Base-by-base conservation (phyloP, 108 stramenopile species). In the Cyclostephanos invisitatus region DNA sequence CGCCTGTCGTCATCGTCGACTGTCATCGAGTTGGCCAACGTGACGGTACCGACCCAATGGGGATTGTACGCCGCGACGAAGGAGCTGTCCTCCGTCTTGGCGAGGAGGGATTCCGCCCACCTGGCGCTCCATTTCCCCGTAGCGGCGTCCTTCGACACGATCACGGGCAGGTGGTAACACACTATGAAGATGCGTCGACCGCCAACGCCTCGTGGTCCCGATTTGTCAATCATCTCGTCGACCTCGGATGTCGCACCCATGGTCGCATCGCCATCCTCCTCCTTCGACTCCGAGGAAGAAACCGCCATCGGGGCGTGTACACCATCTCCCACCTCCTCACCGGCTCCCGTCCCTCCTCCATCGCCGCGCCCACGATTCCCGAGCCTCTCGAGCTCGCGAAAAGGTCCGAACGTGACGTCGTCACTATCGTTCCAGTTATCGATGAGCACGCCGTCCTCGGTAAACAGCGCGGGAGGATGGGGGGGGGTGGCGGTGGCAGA, bases 161-260 rank as follows among this genome's bases (percentile, higher is more conserved):
- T 67, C 27, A 91, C 76, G 40, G 90, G 90, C 49, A 91, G 75
- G 64, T 91, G 90, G 64, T 84, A 91, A 68, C 90, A 91, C 12
- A 89, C 83, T 35, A 91, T 78, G 49, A 55, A 72, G 0, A 82
- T 77, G 9, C 81, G 77, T 35, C 58, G 59, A 32, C 64, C 44
- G 0, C 44, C 14, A 50, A 8, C 27, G 21, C 17, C 24, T 58
- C 3, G 11, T 18, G 24, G 51, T 53, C 51, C 24, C 51, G 2
- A 4, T 32, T 32, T 32, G 32, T 32, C 32, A 2, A 32, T 32
- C 15, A 3, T 2, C 44, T 46, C 15, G 2, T 15, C 44, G 12
- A 14, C 44, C 8, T 54, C 53, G 1, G 3, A 5, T 4, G 8
- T 20, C 36, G 36, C 29, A 21, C n/a, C 60, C 60, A 44, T 61